These are phyloP conservation scores for Paraphoma chrysanthemicola DNA, from an alignment of 2,329 filamentous ascomycete species.

Conservation along the genomic window DNA sequence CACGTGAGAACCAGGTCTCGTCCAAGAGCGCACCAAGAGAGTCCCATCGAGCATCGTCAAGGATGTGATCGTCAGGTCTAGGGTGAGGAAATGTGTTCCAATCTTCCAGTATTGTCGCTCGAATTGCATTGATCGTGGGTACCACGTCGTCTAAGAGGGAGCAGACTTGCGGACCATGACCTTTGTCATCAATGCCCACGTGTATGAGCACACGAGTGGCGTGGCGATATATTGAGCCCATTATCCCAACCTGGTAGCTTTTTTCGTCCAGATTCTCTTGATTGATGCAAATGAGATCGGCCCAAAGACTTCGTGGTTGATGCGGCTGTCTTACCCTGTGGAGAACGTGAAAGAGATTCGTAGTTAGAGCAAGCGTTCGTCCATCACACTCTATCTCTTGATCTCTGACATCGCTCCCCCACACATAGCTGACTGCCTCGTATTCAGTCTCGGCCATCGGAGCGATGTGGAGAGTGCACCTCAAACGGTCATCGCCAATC, in stretches of 20 bases:
- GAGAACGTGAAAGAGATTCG: slow-evolving; percentile 12
- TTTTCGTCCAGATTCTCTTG: slow-evolving; percentile 21
- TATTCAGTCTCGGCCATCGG: slow-evolving; percentile 6
- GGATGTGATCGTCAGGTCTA: neutral
- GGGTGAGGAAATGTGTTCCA: slow-evolving; percentile 9
- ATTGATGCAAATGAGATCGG: slow-evolving; percentile 22
- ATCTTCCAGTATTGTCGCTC: neutral
- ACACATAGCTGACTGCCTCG: slow-evolving; percentile 21
- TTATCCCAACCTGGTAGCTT: slow-evolving; percentile 15
- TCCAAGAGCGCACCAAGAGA: neutral
- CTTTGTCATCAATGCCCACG: slow-evolving; percentile 5
- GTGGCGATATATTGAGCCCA: slow-evolving; percentile 16
- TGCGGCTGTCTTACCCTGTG: slow-evolving; percentile 5
- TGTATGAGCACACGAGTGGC: slow-evolving; percentile 16
- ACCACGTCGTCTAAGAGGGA: slow-evolving; percentile 11
- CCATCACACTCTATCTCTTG: slow-evolving; percentile 11
- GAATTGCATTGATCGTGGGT: slow-evolving; percentile 2
- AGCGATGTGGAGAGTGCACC: slow-evolving; percentile 12
- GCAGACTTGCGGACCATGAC: slow-evolving; percentile 5
- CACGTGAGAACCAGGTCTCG: slow-evolving; percentile 11
- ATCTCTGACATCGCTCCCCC: slow-evolving; percentile 11
- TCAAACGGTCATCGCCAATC: slow-evolving; percentile 2
- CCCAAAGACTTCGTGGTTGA: slow-evolving; percentile 14
- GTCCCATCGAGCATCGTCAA: slow-evolving; percentile 11
- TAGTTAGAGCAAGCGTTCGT: slow-evolving; percentile 4